A percentile compares a stretch with the other conserved stretches of the same genome.
Conservation (phyloP, 1,139 yeast species). For the Saccharomyces hybrid region DNA sequence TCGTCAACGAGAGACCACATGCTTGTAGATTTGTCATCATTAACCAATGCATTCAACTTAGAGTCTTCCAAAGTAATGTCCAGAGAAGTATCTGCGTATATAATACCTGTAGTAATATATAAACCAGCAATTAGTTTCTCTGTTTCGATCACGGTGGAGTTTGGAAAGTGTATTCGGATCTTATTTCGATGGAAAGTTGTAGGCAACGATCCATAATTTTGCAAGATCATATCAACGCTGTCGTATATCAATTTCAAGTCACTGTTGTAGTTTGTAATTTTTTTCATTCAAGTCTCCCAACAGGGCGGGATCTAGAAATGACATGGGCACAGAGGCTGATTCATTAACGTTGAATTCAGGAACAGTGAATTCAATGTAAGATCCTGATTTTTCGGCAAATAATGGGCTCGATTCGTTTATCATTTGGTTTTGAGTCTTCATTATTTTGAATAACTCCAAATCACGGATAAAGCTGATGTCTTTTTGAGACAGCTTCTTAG, state of each 20-base stretch:
- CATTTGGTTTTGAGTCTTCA: constrained; percentile 20
- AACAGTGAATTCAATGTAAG: constrained; percentile 47
- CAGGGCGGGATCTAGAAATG: constrained; percentile 44
- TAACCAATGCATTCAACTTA: constrained; percentile 1
- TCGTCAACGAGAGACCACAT: background rate
- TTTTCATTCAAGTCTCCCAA: constrained; percentile 38
- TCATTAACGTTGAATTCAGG: constrained; percentile 26
- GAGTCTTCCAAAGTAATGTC: constrained; percentile 2
- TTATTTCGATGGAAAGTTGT: constrained; percentile 37
- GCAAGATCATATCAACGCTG: constrained; percentile 25
- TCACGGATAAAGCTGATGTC: constrained; percentile 28
- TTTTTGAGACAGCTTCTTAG: background rate
- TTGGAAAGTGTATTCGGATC: constrained; percentile 50
- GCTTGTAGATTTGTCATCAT: background rate
- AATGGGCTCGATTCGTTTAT: background rate
- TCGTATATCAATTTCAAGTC: constrained; percentile 34
- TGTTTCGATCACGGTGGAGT: constrained; percentile 45
- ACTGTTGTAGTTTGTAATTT: constrained; percentile 34
- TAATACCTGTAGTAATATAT: constrained; percentile 45
- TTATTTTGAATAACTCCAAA: constrained; percentile 36
- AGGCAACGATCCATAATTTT: constrained; percentile 46
- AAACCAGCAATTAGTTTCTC: constrained; percentile 45
- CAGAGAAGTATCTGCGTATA: constrained; percentile 28
- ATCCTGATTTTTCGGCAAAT: constrained; percentile 37
- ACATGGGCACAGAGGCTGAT: constrained; percentile 40